Evolutionary conservation across 805 yeast species (phyloP).

Genomic region (Debaryomyces maramus): DNA sequence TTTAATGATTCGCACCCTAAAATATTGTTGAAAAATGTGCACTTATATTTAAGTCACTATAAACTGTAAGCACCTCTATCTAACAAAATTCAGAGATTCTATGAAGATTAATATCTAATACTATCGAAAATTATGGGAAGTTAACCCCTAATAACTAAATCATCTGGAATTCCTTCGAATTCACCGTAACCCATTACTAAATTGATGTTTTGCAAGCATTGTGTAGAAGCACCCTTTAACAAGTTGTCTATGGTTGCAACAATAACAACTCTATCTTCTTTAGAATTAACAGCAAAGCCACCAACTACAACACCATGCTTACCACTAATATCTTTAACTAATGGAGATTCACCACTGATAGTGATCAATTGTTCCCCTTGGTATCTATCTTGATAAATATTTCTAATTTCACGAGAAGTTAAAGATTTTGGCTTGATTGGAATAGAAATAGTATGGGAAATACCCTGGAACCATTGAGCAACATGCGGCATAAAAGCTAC

Average conservation of each 20-base stretch:
- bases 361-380: slow-evolving; percentile 83
- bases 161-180: slow-evolving; percentile 90
- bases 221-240: slow-evolving; percentile 98
- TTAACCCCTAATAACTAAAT: slow-evolving; percentile 52
- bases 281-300: slow-evolving; percentile 90
- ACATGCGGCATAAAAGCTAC: slow-evolving; percentile 97
- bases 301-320: slow-evolving; percentile 95
- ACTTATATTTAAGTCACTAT: too few relatives aligned
- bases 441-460: slow-evolving; percentile 84
- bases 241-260: slow-evolving; percentile 95
- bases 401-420: slow-evolving; percentile 79
- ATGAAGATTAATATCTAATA: not conserved
- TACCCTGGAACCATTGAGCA: slow-evolving; percentile 99
- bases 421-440: slow-evolving; percentile 71
- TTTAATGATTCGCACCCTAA: slow-evolving; percentile 1
- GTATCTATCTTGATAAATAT: slow-evolving; percentile 83
- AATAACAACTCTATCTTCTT: slow-evolving; percentile 85
- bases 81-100: not conserved
- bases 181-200: slow-evolving; percentile 87
- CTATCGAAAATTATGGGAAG: too few relatives aligned
- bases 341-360: slow-evolving; percentile 88
- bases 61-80: too few relatives aligned
- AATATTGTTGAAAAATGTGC: too few relatives aligned
- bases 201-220: slow-evolving; percentile 94
- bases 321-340: slow-evolving; percentile 87